Evolutionary conservation across 768 basidiomycete genomes (phyloP), one percentile per base, ranked within the genome.

Genomic region (Auricularia sp.): DNA sequence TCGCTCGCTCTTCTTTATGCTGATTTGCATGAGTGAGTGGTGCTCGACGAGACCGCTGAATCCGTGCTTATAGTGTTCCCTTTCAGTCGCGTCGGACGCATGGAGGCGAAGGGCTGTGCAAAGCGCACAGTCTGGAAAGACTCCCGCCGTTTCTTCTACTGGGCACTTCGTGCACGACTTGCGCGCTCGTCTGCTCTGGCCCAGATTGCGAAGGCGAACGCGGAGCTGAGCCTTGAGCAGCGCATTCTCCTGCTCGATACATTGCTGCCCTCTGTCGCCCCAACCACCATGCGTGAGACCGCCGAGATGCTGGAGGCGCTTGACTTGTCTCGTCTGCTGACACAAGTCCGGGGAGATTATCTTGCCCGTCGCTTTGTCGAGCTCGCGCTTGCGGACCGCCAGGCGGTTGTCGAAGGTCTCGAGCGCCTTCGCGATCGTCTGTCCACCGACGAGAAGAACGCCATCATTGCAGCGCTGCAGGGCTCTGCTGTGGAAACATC

Each of bases 41-140:
- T 36, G 12, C 2, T 18, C 51, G 54, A 36, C 29, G 14, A 11
- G 29, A 43, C 36, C 16, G 29, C 29, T 29, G 2, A 3, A 29
- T 29, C 2, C 29, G 10, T 54, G 3, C 47, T 36, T 42, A 44
- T 33, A 54, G 14, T 51, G 43, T 44, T 47, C 66, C n/a, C 53
- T 64, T 65, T 64, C 71, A 96, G 94, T 76, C 92, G 95, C 60
- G 83, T 85, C 56, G 94, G 94, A 60, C 92, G 95, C 59, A 96
- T 97, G 94, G 92, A 97, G 76, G 95, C 95, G 34, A 98, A 98
- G 77, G 93, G 92, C 18, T 95, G 95, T 68, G 95, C 95, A 7
- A 88, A 87, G 66, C 81, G 91, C 21, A 80, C 85, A 35, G 83
- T 87, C 58, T 98, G 95, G 95, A 92, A 90, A 75, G 82, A 90